Base-by-base conservation (phyloP, 805 yeast genomes). In the Candida parachauliodes region DNA sequence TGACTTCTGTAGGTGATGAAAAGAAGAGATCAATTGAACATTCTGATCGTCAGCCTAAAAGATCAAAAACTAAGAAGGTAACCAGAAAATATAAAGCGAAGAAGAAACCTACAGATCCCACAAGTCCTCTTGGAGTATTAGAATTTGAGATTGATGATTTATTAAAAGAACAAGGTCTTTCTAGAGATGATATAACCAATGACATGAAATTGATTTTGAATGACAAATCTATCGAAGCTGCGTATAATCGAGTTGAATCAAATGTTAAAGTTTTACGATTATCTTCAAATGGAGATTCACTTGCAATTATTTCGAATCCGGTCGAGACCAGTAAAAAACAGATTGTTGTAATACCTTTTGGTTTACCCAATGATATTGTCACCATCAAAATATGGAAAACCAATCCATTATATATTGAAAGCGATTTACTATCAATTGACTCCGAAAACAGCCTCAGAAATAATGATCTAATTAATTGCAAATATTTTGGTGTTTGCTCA, bases 401-500 rank as follows among this genome's bases (percentile, higher is more conserved):
- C 0, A 87, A 86, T 52, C 85, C 87, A 24, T 63, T 62, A 28
- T 83, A 78, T 57, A 84, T 77, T 34, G 94, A 86, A 51, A 70
- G 84, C 8, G 97, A 91, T 54, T 61, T 89, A 36, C 54, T 86
- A 15, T 59, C 69, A 26, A 74, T 87, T 4, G 49, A 64, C 2
- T 43, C 45, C 8, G 35, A 37, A 39, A 62, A 43, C 50, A 66
- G 45, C 3, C 55, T 48, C 32, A 62, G 76, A 52, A 70, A 86
- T 43, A 81, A 84, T 48, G 55, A 65, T 5, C 69, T 84, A 36
- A 77, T 83, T 40, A 74, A 74, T 46, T 88, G 96, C 63, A 72
- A 76, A 45, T 93, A 93, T 63, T 93, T 91, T 63, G 95, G 95
- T 10, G 77, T 78, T 45, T 89, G 97, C 58, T 86, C 95, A 1